Base-by-base conservation (phyloP, 2,329 filamentous ascomycete species). In the Parascedosporium putredinis region DNA sequence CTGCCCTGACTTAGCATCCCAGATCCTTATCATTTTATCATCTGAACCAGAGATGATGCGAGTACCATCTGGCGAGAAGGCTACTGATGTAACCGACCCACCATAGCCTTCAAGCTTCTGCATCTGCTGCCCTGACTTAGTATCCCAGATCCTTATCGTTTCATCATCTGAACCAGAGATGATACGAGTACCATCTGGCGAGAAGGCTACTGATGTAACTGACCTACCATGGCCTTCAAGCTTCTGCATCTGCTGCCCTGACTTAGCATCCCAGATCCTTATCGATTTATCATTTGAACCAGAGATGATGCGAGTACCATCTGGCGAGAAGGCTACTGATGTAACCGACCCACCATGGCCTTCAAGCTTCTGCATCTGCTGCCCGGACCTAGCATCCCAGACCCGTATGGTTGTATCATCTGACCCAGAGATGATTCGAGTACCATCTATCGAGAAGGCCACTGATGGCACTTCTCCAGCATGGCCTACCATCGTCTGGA, bases 131-230 rank as follows among this genome's bases (percentile, higher is more conserved):
- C 53, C 55, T 3, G 49, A 50, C 8, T 47, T 29, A 6, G 43
- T n/a, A 45, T 55, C 47, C 55, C 56, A 56, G 34, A 56, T 47
- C 38, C 50, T 54, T 18, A 56, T 24, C 1, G 51, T 53, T 2
- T 45, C 18, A 31, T 56, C 55, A 24, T 18, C 2, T 6, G 52
- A 54, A 2, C 45, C 51, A 2, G 55, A 55, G 33, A 34, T 50
- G 3, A 57, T 36, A 12, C 23, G 49, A 23, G 45, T 29, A 4
- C 34, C 48, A 38, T 52, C 27, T 1, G 47, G 33, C 33, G 51
- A 56, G 52, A 59, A 58, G 9, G 46, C 56, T 14, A 59, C 51
- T 16, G 54, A 57, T 6, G 6, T 42, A 42, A 42, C 36, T n/a
- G 7, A 42, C 6, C 36, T 6, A n/a, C 36, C 16, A 16, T 42